Conservation (phyloP, 495 filamentous ascomycete species). For the Tuber aestivum region DNA sequence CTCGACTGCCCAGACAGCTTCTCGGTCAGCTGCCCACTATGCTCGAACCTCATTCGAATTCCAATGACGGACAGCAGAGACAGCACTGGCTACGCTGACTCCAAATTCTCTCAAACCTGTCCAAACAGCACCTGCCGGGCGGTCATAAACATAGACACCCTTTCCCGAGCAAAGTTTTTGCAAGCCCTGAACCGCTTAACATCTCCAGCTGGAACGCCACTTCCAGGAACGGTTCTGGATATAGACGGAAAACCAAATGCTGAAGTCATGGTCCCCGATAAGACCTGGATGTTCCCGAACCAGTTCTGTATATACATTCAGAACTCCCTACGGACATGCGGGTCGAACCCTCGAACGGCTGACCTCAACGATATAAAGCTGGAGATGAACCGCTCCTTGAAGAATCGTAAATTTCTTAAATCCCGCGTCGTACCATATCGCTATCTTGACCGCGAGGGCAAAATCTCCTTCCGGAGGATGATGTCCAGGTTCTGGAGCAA, state of each 20-base stretch:
- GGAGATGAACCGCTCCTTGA: neutral
- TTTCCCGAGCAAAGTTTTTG: neutral
- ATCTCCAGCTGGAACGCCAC: neutral
- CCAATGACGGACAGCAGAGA: neutral
- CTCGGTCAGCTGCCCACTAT: neutral
- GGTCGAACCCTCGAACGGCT: neutral
- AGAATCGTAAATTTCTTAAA: neutral
- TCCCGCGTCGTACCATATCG: neutral
- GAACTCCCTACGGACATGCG: neutral
- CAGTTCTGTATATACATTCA: constrained; percentile 1
- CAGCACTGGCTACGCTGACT: neutral
- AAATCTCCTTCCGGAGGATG: neutral
- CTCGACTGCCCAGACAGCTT: neutral
- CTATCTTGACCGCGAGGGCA: neutral
- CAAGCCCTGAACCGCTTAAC: neutral
- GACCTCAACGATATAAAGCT: neutral
- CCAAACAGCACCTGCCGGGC: neutral
- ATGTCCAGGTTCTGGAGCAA: constrained; percentile 46
- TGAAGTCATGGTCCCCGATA: neutral
- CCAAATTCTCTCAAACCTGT: neutral
- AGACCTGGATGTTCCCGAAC: neutral
- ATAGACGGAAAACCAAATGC: constrained; percentile 15
- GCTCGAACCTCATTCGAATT: neutral
- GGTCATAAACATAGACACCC: neutral
- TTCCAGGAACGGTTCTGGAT: neutral